Evolutionary conservation across 495 filamentous ascomycete species (phyloP).

Genomic region (Podospora sp.): DNA sequence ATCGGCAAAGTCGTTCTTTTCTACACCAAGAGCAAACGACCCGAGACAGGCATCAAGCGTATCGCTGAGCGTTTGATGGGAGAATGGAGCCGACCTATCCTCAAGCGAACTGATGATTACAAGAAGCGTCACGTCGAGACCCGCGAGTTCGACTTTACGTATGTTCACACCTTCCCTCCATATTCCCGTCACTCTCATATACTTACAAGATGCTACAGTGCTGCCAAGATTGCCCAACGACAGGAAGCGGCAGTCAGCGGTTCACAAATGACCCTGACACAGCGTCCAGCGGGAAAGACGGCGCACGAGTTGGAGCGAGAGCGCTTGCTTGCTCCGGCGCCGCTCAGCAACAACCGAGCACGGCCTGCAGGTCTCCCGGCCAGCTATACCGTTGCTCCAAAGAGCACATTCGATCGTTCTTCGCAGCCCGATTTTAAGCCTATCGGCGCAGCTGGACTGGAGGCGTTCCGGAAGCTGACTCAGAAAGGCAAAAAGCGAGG

Average conservation of each 20-base stretch:
- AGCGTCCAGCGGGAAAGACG: conserved; percentile 47
- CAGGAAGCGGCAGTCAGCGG: conserved; percentile 39
- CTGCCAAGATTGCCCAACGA: conserved; percentile 52
- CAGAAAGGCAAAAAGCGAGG: conserved; percentile 65
- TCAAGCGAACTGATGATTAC: conserved; percentile 91
- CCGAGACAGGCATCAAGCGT: conserved; percentile 85
- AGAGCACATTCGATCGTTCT: conserved; percentile 54
- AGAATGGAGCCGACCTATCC: conserved; percentile 95
- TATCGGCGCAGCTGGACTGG: conserved; percentile 72
- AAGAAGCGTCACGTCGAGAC: conserved; percentile 71
- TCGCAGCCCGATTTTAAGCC: conserved; percentile 53
- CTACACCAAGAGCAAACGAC: conserved; percentile 92
- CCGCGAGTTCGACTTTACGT: conserved; percentile 57
- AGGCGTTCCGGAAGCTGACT: conserved; percentile 81
- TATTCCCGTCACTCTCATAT: neutral
- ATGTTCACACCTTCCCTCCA: conserved; percentile 28
- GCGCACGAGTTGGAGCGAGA: conserved; percentile 66
- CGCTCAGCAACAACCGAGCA: conserved; percentile 68
- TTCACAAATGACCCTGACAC: conserved; percentile 49
- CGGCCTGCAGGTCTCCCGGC: conserved; percentile 67
- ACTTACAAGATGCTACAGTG: conserved; percentile 42
- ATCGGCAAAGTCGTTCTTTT: conserved; percentile 95
- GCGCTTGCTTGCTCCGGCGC: conserved; percentile 68
- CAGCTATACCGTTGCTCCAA: conserved; percentile 81
- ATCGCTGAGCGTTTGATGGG: conserved; percentile 85